Evolutionary conservation across 2,329 filamentous ascomycete genomes (phyloP).

Genomic region (Coniochaeta ligniaria): DNA sequence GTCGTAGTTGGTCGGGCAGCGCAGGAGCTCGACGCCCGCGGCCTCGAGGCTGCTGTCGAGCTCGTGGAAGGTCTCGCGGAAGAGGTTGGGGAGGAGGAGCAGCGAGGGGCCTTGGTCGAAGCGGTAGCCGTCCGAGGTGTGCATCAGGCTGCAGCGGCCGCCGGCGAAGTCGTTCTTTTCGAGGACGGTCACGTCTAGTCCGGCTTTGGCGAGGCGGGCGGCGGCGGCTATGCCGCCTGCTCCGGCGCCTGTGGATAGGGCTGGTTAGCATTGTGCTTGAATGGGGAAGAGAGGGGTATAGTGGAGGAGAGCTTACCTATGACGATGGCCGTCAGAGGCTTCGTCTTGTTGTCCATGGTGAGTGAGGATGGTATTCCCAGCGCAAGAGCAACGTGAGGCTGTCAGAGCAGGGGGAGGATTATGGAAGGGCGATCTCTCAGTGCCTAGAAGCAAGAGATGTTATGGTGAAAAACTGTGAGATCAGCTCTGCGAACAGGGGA

Average conservation of each 20-base stretch:
- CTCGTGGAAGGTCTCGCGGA: conserved; percentile 61
- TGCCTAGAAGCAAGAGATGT: not conserved
- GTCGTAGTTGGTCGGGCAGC: conserved; percentile 70
- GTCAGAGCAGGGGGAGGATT: not conserved
- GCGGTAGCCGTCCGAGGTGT: conserved; percentile 53
- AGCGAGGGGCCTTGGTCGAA: conserved; percentile 75
- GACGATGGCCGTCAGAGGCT: conserved; percentile 1
- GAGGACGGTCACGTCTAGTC: conserved; percentile 66
- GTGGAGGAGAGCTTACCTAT: not conserved
- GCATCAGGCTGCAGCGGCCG: conserved; percentile 61
- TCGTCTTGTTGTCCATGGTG: not conserved
- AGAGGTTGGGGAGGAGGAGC: conserved; percentile 63
- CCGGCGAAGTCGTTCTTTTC: conserved; percentile 71
- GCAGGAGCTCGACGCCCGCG: conserved; percentile 61
- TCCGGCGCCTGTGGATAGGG: conserved; percentile 46
- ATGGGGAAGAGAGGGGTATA: not conserved
- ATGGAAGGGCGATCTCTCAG: not conserved
- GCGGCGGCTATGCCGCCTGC: conserved; percentile 66
- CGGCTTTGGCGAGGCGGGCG: conserved; percentile 63
- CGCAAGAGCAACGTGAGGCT: not conserved
- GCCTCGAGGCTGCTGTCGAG: conserved; percentile 57
- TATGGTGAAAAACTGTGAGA: not conserved
- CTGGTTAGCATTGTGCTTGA: conserved; percentile 22
- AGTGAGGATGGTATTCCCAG: not conserved
- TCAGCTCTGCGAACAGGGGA: not conserved